Evolutionary conservation across 306 rosid species (phyloP).

Genomic region (Cucumis cinereus): DNA sequence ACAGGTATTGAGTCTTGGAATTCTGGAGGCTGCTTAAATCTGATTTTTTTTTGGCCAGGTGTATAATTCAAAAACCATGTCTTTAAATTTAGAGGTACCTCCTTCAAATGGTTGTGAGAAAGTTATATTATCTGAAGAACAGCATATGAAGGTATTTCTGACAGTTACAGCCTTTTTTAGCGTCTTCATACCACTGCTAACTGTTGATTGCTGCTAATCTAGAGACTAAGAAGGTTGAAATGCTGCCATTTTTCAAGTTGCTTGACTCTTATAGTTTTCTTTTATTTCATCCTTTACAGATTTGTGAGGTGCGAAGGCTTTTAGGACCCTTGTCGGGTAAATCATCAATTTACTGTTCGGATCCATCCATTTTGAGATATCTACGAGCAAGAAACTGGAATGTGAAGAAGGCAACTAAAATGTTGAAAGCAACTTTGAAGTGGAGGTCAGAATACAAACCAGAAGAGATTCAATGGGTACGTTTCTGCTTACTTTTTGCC

Average conservation of each 20-base stretch:
- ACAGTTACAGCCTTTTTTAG: neutral
- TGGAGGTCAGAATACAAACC: conserved; percentile 80
- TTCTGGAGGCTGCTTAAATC: conserved; percentile 5
- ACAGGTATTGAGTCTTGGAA: neutral
- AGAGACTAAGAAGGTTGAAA: neutral
- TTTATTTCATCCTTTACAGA: conserved; percentile 27
- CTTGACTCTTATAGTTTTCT: neutral
- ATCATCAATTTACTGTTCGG: conserved; percentile 61
- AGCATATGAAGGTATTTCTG: conserved; percentile 48
- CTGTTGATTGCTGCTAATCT: conserved; percentile 4
- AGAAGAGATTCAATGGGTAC: conserved; percentile 88
- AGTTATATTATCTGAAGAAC: conserved; percentile 33
- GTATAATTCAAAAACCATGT: conserved; percentile 33
- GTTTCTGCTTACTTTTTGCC: neutral
- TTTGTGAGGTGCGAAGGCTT: conserved; percentile 61
- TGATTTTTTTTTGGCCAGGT: conserved; percentile 15
- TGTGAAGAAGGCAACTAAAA: conserved; percentile 76
- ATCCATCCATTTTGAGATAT: conserved; percentile 58
- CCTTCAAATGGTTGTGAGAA: conserved; percentile 39
- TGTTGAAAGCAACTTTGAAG: conserved; percentile 68
- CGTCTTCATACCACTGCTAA: neutral
- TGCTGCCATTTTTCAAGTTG: conserved; percentile 1
- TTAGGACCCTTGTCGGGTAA: conserved; percentile 52
- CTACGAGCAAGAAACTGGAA: conserved; percentile 79
- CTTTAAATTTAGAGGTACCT: conserved; percentile 30